phyloP scores from a whole-genome alignment of 305 asterid species.

The Lippia alba region DNA sequence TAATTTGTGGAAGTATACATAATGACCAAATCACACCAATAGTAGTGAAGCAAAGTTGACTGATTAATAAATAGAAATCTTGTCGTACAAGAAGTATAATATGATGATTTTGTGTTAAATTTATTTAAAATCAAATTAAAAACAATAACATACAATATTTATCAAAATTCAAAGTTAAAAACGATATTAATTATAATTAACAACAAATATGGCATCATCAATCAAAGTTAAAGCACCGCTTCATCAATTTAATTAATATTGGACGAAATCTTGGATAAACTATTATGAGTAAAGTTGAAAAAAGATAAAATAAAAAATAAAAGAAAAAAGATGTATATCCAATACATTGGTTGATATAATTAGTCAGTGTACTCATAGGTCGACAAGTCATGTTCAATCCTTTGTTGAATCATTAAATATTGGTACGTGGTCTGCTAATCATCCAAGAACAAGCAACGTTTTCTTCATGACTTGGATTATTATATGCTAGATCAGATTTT shows the following conservation, averaged over 20 bases:
- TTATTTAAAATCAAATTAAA: not conserved
- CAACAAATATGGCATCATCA: too few species aligned
- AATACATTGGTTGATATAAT: conserved; percentile 25
- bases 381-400: conserved; percentile 12
- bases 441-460: not conserved
- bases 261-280: not conserved
- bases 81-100: not conserved
- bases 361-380: conserved; percentile 21
- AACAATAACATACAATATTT: not conserved
- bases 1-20: not conserved
- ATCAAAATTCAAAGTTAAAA: not conserved
- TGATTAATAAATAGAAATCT: not conserved
- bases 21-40: conserved; percentile 15
- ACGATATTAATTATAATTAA: not conserved
- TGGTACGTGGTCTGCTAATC: not conserved
- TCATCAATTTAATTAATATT: not conserved
- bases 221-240: too few species aligned
- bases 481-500: too few species aligned
- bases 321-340: not conserved
- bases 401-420: not conserved
- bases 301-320: not conserved
- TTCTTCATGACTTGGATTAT: not conserved
- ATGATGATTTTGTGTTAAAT: not conserved
- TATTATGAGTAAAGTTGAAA: too few species aligned
- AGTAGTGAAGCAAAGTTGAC: conserved; percentile 8